Evolutionary conservation across 1,284 basidiomycete species (phyloP).

Genomic region (Sporisorium exsertum): DNA sequence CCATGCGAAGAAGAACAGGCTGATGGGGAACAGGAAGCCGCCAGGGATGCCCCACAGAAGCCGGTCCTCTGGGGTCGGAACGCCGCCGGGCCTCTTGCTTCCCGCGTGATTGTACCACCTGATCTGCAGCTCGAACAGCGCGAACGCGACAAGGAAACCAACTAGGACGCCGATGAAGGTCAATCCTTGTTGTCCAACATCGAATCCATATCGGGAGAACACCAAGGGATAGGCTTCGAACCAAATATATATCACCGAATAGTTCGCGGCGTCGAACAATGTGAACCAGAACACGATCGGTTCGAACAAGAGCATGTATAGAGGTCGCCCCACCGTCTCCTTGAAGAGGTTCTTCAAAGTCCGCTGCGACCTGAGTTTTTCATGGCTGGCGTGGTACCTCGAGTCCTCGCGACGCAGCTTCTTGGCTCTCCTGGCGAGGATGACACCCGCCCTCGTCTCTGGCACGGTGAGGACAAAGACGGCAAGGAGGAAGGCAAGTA

Average conservation of each 20-base stretch:
- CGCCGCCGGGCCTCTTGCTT: constrained; percentile 24
- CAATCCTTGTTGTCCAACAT: constrained; percentile 43
- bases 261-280: constrained; percentile 63
- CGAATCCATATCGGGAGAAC: constrained; percentile 62
- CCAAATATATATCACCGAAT: constrained; percentile 69
- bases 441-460: constrained; percentile 61
- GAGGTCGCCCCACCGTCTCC: constrained; percentile 58
- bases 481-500: constrained; percentile 35
- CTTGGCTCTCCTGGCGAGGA: constrained; percentile 68
- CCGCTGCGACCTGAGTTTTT: constrained; percentile 64
- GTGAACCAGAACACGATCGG: constrained; percentile 64
- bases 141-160: constrained; percentile 50
- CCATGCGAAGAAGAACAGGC: constrained; percentile 62
- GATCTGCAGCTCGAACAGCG: constrained; percentile 45
- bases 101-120: constrained; percentile 35
- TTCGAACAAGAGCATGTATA: constrained; percentile 66
- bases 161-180: constrained; percentile 53
- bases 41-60: constrained; percentile 51
- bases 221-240: constrained; percentile 70
- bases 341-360: constrained; percentile 41
- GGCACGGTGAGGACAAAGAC: constrained; percentile 47
- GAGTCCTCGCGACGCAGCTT: constrained; percentile 67
- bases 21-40: constrained; percentile 46
- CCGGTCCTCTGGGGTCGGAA: constrained; percentile 43
- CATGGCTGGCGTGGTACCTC: constrained; percentile 68